Percentiles rank a stretch among this genome's conserved stretches.
Conservation (phyloP, 1,139 yeast genomes). For the Diutina scorzettiae region DNA sequence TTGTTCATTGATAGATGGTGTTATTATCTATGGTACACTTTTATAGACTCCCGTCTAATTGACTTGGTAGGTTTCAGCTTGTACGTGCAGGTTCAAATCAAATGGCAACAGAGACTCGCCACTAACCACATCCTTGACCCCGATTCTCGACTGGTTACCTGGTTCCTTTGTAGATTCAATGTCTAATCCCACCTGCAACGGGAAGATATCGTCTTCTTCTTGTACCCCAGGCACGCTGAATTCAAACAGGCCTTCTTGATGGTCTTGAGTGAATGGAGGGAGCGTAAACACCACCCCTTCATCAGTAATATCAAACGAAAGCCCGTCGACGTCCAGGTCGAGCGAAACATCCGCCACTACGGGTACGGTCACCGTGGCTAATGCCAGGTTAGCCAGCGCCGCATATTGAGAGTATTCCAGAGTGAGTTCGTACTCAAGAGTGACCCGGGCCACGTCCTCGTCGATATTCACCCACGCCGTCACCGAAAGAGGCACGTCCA, state of each 20-base stretch:
- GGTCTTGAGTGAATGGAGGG: conserved; percentile 34
- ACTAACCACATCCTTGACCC: conserved; percentile 31
- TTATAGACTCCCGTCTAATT: conserved; percentile 27
- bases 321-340: conserved; percentile 40
- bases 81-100: conserved; percentile 50
- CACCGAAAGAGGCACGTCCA: conserved; percentile 57
- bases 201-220: conserved; percentile 82
- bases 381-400: conserved; percentile 24
- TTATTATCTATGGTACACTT: background rate
- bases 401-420: conserved; percentile 22
- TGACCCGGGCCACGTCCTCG: conserved; percentile 57
- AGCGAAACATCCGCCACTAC: conserved; percentile 44
- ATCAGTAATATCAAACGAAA: conserved; percentile 38
- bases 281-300: conserved; percentile 51
- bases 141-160: conserved; percentile 26
- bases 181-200: conserved; percentile 47
- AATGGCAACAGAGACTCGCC: conserved; percentile 53
- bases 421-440: conserved; percentile 74
- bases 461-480: conserved; percentile 77
- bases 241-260: conserved; percentile 67
- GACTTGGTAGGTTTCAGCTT: conserved; percentile 56
- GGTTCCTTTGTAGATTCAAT: conserved; percentile 26
- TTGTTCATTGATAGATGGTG: no score
- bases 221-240: conserved; percentile 54
- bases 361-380: conserved; percentile 58